phyloP scores from a whole-genome alignment of 2,329 filamentous ascomycete genomes.

The Epichloe gansuensis region DNA sequence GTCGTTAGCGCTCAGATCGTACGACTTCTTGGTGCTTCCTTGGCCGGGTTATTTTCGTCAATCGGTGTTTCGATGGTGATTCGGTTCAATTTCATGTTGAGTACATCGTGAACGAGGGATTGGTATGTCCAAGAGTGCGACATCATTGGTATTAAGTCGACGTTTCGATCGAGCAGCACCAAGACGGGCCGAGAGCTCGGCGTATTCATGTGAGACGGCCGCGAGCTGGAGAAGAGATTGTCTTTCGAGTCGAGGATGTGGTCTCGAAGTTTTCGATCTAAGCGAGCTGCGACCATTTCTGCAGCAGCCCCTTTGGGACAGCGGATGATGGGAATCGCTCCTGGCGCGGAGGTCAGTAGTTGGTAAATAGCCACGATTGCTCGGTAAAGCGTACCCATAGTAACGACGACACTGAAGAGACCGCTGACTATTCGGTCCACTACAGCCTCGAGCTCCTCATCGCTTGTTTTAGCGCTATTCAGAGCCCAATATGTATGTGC shows the following conservation, averaged over 20 bases:
- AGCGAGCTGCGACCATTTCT: constrained; percentile 85
- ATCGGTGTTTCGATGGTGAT: constrained; percentile 81
- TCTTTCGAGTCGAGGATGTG: constrained; percentile 97
- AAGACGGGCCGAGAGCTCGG: constrained; percentile 74
- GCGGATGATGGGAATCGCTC: constrained; percentile 86
- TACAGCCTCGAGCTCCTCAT: constrained; percentile 76
- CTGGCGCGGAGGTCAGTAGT: constrained; percentile 26
- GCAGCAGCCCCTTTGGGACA: constrained; percentile 88
- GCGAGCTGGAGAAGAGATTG: constrained; percentile 73
- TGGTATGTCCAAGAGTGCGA: constrained; percentile 81
- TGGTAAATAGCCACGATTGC: neutral
- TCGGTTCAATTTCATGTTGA: constrained; percentile 60
- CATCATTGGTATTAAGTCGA: constrained; percentile 96
- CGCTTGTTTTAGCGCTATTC: constrained; percentile 83
- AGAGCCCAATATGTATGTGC: constrained; percentile 89
- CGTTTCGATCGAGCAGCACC: constrained; percentile 86
- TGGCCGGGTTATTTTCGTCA: constrained; percentile 64
- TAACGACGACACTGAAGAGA: constrained; percentile 96
- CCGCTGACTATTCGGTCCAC: constrained; percentile 90
- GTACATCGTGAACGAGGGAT: constrained; percentile 60
- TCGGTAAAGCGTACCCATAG: constrained; percentile 57
- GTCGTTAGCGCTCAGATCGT: constrained; percentile 80
- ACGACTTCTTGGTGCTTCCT: constrained; percentile 72
- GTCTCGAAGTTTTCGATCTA: constrained; percentile 90
- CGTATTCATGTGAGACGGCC: constrained; percentile 46